phyloP scores from a whole-genome alignment of 352 stramenopile species.

The Discostella stelligera region DNA sequence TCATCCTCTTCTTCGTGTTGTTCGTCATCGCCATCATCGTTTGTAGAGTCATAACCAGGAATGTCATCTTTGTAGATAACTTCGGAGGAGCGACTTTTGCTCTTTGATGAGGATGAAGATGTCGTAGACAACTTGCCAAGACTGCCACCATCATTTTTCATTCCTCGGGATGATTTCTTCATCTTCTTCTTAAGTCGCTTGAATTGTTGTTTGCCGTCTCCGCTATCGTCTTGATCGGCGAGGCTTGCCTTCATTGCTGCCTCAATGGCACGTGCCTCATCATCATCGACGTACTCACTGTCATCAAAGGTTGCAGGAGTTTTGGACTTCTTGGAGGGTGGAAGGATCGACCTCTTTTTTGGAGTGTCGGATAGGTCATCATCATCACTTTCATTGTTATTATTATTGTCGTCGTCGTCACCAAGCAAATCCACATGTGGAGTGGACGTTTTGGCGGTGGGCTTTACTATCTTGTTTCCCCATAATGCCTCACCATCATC shows the following conservation, averaged over 20 bases:
- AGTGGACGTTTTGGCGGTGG: background rate
- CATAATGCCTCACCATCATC: conserved; percentile 17
- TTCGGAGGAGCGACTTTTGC: background rate
- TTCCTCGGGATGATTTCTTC: background rate
- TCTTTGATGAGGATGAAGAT: background rate
- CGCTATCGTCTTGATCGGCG: conserved; percentile 11
- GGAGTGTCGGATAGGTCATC: conserved; percentile 18
- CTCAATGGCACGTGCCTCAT: conserved; percentile 28
- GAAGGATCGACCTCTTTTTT: background rate
- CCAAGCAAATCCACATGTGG: background rate
- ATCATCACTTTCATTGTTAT: background rate
- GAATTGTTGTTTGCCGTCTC: conserved; percentile 23
- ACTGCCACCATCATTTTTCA: background rate
- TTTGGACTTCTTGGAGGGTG: background rate
- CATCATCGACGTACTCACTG: conserved; percentile 31
- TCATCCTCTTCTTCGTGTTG: conserved; percentile 49
- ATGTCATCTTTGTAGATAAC: conserved; percentile 23
- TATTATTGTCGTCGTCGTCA: background rate
- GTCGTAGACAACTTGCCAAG: background rate
- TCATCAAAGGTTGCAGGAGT: background rate
- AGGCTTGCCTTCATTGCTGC: conserved; percentile 27
- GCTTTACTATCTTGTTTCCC: background rate
- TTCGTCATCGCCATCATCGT: conserved; percentile 22
- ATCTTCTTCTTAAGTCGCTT: conserved; percentile 27
- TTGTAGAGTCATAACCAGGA: background rate